A percentile compares a stretch with the other conserved stretches of the same genome.
Evolutionary conservation across 2,329 filamentous ascomycete species (phyloP).

Genomic region (Apiospora arundinis): DNA sequence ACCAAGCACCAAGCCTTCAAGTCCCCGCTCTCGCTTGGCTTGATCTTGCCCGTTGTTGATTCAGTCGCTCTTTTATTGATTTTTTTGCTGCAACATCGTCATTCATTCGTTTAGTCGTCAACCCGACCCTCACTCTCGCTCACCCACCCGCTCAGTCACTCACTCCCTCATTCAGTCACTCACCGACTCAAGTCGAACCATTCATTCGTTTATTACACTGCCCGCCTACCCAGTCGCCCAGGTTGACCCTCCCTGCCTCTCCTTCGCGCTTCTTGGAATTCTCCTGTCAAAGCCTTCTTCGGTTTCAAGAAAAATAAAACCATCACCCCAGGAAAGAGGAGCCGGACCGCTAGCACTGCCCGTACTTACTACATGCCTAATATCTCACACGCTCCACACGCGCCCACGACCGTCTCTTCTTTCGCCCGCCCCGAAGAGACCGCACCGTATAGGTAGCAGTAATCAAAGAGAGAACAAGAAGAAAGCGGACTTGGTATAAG

Average conservation of each 20-base stretch:
- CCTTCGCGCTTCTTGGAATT: conserved; percentile 6
- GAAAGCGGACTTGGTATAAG: neutral
- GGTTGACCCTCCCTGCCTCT: neutral
- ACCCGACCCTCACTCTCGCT: neutral
- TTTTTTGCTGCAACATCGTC: neutral
- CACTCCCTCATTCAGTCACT: neutral
- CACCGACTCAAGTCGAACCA: neutral
- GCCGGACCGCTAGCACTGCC: neutral
- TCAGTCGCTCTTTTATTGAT: neutral
- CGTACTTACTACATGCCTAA: conserved; percentile 5
- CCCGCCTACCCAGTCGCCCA: neutral
- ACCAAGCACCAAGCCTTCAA: neutral
- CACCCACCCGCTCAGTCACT: neutral
- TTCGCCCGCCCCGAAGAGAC: neutral
- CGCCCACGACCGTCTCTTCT: neutral
- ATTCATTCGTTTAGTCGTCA: neutral
- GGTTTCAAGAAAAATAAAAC: neutral
- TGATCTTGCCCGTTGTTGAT: neutral
- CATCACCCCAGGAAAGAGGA: conserved; percentile 9
- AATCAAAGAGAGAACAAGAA: neutral
- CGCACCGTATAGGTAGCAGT: neutral
- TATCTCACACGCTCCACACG: conserved; percentile 6
- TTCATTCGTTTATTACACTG: neutral
- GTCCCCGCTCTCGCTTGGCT: conserved; percentile 5
- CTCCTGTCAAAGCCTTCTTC: neutral